Percentiles rank a stretch among this genome's conserved stretches.
These are phyloP conservation scores for Leishmania mexicana DNA, from an alignment of 208 protist species.

Conservation along the genomic window DNA sequence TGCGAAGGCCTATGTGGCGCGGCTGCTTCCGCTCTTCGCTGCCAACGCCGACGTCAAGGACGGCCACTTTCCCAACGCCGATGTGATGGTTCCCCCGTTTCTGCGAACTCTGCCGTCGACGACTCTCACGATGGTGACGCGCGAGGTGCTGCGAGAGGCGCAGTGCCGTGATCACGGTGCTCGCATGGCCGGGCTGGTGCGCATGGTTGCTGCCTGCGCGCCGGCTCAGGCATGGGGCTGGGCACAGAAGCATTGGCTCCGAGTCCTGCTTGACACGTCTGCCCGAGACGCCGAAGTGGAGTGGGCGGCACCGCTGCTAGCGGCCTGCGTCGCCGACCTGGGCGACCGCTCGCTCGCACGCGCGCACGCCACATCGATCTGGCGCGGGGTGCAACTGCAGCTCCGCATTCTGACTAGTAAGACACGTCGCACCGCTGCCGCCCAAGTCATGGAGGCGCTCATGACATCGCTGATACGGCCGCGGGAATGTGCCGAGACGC, in stretches of 20 bases:
- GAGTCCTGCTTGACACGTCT: constrained; percentile 29
- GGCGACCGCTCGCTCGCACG: constrained; percentile 20
- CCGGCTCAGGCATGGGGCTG: constrained; percentile 42
- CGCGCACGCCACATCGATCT: constrained; percentile 9
- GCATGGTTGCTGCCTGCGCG: constrained; percentile 34
- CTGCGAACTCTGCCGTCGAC: constrained; percentile 22
- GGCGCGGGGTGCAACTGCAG: constrained; percentile 16
- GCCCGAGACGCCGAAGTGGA: constrained; percentile 33
- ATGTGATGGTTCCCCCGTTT: constrained; percentile 15
- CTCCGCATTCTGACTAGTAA: constrained; percentile 26
- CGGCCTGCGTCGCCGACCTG: constrained; percentile 38
- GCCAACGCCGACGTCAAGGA: constrained; percentile 15
- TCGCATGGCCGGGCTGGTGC: constrained; percentile 34
- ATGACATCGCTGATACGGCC: constrained; percentile 23
- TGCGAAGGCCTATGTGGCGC: constrained; percentile 15
- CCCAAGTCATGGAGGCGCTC: constrained; percentile 11
- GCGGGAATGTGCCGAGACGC: background rate
- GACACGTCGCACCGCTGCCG: constrained; percentile 9
- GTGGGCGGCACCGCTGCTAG: constrained; percentile 48
- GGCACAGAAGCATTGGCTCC: constrained; percentile 37
- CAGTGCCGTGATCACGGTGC: constrained; percentile 32
- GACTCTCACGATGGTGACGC: constrained; percentile 13
- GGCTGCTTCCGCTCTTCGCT: constrained; percentile 18
- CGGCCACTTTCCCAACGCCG: background rate
- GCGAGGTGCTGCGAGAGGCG: constrained; percentile 19